Base-by-base conservation (phyloP, 179 eudicot genomes). In the Nepenthes alata region DNA sequence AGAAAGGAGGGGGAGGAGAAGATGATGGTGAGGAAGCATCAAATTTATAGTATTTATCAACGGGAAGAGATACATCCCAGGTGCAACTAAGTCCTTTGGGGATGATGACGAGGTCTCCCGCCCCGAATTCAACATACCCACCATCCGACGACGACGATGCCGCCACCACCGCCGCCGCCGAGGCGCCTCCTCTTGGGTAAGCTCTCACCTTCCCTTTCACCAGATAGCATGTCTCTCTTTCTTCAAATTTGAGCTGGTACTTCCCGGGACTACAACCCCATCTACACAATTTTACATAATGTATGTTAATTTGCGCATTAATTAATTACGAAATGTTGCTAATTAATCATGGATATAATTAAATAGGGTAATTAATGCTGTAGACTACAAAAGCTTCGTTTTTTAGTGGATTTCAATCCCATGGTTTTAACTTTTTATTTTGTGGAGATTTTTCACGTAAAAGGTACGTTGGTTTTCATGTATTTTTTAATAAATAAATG, bases 251-350 rank as follows among this genome's bases (percentile, higher is more conserved):
- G 55, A 91, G 72, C 60, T 85, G 81, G 66, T 84, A 84, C 70
- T 77, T 86, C 63, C 98, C 98, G 10, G 98, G 91, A 45, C 96
- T 77, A 54, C 98, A 91, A 9, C 95, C 98, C 96, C 96, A 91
- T 72, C 98, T 89, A 59, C 45, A 41, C 8, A 41, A 4, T 41
- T 7, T 41, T 41, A 4, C 8, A 41, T 41, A 41, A 41, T 4
- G 45, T 41, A 7, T 4, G 0, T 41, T 41, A 4, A 41, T 41
- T 41, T 4, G 8, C 8, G 6, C 45, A 41, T 41, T 41, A 4
- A 4, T 4, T 41, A 41, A 41, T 25, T 25, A 25, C 25, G 25
- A 25, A 0, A 25, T 25, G 25, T 25, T 25, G 1, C 25, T 25
- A 25, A 25, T 25, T 25, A 25, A 25, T 25, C 25, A 25, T 25